Evolutionary conservation across 306 rosid species (phyloP).

Genomic region (Cyclanthera cordifolia): DNA sequence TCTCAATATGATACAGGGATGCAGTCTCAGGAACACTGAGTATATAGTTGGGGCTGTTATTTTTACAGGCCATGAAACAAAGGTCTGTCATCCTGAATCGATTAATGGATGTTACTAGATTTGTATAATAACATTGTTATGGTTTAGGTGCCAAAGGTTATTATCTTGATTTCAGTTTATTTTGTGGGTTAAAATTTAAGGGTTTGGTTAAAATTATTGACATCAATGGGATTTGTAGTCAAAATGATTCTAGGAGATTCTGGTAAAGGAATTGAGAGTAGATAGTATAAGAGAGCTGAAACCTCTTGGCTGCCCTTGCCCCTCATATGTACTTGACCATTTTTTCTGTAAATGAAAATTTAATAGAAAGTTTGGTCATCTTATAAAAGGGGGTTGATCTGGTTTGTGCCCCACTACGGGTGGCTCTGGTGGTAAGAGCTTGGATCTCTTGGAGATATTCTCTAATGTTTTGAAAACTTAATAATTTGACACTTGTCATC

Average conservation of each 20-base stretch:
- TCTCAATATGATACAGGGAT: slow-evolving; percentile 50
- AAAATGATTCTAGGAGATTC: too few relatives aligned
- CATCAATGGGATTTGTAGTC: too few relatives aligned
- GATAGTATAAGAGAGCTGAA: background rate
- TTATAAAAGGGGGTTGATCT: background rate
- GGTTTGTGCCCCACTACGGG: background rate
- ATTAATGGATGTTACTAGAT: slow-evolving; percentile 8
- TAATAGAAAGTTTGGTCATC: background rate
- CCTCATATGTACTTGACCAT: background rate
- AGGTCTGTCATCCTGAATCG: slow-evolving; percentile 41
- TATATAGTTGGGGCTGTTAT: slow-evolving; percentile 82
- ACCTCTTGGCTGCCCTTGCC: background rate
- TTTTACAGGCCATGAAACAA: slow-evolving; percentile 93
- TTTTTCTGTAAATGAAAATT: background rate
- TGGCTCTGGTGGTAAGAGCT: background rate
- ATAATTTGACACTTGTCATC: background rate
- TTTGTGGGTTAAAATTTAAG: background rate
- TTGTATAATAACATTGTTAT: background rate
- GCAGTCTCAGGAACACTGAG: slow-evolving; percentile 95
- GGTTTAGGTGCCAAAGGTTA: slow-evolving; percentile 1
- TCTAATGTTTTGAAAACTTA: background rate
- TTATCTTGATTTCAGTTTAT: background rate
- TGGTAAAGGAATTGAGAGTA: background rate
- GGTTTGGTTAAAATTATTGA: background rate
- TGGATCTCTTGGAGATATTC: background rate